phyloP scores from a whole-genome alignment of 1,139 yeast genomes.

The Taphrina deformans region DNA sequence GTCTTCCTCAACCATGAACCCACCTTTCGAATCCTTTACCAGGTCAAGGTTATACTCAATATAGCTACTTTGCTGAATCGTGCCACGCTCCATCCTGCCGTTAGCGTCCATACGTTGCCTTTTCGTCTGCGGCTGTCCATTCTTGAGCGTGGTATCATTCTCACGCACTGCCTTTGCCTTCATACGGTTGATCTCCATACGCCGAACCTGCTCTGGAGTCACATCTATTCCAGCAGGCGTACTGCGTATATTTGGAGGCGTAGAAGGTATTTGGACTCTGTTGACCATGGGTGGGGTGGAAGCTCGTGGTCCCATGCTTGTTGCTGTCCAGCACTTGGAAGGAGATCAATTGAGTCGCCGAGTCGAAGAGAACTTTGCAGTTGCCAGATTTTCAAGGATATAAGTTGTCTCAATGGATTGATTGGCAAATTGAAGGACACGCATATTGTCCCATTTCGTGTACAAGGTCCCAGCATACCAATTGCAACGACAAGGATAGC shows the following conservation, averaged over 20 bases:
- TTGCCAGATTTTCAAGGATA: too few relatives aligned
- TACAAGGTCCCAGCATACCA: too few relatives aligned
- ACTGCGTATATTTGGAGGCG: conserved; percentile 26
- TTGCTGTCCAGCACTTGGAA: neutral
- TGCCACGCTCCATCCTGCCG: conserved; percentile 38
- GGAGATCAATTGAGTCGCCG: too few relatives aligned
- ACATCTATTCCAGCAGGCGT: conserved; percentile 7
- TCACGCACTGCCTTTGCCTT: conserved; percentile 40
- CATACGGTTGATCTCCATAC: conserved; percentile 38
- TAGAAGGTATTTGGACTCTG: neutral
- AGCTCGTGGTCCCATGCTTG: conserved; percentile 3
- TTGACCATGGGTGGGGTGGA: conserved; percentile 16
- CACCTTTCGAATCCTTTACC: conserved; percentile 85
- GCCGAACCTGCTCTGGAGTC: conserved; percentile 35
- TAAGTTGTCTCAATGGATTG: too few relatives aligned
- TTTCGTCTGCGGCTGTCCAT: conserved; percentile 35
- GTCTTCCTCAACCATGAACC: conserved; percentile 60
- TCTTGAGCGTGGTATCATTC: conserved; percentile 27
- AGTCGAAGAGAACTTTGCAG: too few relatives aligned
- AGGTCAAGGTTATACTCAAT: conserved; percentile 87
- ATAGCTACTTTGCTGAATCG: conserved; percentile 54
- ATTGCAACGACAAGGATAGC: too few relatives aligned
- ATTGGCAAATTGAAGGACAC: too few relatives aligned
- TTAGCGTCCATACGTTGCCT: conserved; percentile 27
- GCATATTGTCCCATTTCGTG: too few relatives aligned